Evolutionary conservation across 1,284 basidiomycete genomes (phyloP).

Genomic region (Somion occarium): DNA sequence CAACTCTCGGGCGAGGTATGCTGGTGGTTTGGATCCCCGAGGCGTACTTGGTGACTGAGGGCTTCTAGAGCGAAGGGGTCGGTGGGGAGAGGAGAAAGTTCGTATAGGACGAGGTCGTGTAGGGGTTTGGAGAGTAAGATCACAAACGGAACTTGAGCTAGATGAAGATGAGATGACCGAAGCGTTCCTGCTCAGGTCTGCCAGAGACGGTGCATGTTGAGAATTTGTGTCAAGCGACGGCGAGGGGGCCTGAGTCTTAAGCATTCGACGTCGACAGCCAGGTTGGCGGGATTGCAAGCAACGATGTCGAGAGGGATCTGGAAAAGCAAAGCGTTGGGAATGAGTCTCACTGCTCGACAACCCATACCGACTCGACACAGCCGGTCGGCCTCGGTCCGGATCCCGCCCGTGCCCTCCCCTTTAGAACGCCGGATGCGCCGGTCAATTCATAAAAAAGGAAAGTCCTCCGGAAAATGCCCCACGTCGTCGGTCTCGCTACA

Average conservation of each 20-base stretch:
- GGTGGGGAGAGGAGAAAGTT: slow-evolving; percentile 58
- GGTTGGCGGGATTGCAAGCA: neutral
- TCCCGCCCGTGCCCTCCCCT: neutral
- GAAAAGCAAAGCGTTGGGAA: neutral
- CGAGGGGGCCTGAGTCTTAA: slow-evolving; percentile 33
- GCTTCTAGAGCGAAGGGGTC: slow-evolving; percentile 39
- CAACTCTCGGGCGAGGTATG: slow-evolving; percentile 58
- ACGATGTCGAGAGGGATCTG: neutral
- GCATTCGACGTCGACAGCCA: slow-evolving; percentile 29
- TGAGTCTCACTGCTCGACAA: neutral
- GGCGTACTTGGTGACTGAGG: slow-evolving; percentile 46
- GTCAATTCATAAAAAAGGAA: no score
- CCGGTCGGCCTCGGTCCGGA: neutral
- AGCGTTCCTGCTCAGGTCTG: slow-evolving; percentile 68
- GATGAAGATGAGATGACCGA: slow-evolving; percentile 71
- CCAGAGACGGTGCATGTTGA: slow-evolving; percentile 38
- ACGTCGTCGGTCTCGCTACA: no score
- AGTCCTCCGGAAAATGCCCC: no score
- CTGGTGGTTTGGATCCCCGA: slow-evolving; percentile 42
- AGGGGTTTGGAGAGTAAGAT: slow-evolving; percentile 36
- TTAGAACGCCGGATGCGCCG: no score
- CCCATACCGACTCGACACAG: neutral
- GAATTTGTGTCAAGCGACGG: slow-evolving; percentile 30
- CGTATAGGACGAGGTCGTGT: slow-evolving; percentile 56
- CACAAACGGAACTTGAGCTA: slow-evolving; percentile 49